phyloP scores from a whole-genome alignment of 2,329 filamentous ascomycete species.

The Pseudogymnoascus sp. region DNA sequence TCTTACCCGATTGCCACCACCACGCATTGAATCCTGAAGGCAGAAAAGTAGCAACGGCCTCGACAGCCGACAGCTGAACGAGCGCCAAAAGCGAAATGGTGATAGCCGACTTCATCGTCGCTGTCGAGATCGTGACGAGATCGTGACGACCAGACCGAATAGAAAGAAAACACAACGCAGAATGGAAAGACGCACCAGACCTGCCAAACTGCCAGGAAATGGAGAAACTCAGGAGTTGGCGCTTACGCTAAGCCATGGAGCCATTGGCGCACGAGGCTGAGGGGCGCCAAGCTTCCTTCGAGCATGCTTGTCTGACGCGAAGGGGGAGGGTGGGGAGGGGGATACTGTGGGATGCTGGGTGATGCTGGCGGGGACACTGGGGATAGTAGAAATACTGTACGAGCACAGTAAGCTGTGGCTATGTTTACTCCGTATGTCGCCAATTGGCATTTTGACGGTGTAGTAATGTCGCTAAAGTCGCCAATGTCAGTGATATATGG shows the following conservation, averaged over 20 bases:
- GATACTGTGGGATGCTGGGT: background rate
- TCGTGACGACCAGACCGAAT: background rate
- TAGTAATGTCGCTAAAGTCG: background rate
- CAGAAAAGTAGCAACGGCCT: background rate
- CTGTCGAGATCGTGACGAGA: background rate
- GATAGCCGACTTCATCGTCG: constrained; percentile 3
- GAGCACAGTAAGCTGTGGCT: background rate
- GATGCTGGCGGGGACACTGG: background rate
- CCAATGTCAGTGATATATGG: background rate
- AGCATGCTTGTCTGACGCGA: background rate
- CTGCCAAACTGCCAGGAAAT: background rate
- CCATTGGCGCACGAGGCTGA: background rate
- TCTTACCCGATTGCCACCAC: background rate
- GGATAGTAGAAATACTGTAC: background rate
- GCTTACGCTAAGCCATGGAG: background rate
- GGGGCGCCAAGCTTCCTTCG: background rate
- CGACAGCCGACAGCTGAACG: background rate
- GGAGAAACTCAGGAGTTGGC: background rate
- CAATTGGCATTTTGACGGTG: background rate
- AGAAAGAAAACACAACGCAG: background rate
- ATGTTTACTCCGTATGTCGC: background rate
- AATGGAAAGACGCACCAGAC: background rate
- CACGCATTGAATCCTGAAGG: background rate
- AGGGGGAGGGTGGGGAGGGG: background rate
- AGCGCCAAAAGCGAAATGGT: background rate